Base-by-base conservation (phyloP, 169 alveolate species). In the Eimeria brunetti region DNA sequence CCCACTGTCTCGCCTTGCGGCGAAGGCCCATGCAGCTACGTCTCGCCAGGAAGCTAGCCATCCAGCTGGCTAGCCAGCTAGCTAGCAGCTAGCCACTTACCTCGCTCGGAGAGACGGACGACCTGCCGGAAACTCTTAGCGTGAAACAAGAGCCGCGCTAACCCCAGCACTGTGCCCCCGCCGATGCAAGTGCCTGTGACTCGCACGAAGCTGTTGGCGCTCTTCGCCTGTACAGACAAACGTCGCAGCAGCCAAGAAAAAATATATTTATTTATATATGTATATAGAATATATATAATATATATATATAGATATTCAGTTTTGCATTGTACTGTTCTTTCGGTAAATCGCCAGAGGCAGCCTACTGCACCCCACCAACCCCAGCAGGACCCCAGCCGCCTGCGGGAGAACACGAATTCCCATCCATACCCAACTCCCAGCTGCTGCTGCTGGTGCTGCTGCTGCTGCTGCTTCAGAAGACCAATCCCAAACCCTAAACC, bases 171-270 rank as follows among this genome's bases (percentile, higher is more conserved):
- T 4, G 99, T 98, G 20, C 99, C 99, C 8, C 99, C 99, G 4
- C 99, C 99, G 84, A 98, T 96, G 95, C 98, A 97, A 36, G 99
- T 98, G 27, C 99, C 99, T 41, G 98, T 96, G 20, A 98, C 97
- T 94, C 99, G 95, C 88, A 97, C 97, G 93, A 94, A 97, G 69
- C 94, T 73, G 69, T 94, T 84, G 60, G 91, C 91, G n/a, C 97
- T 60, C 41, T 95, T 94, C 20, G 95, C 97, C 97, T 95, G 97
- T 56, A 51, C 41, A 62, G 41, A 14, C 3, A 62, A n/a, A n/a
- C n/a, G n/a, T n/a, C n/a, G 62, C 20, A 20, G 38, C 38, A 27
- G 60, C 24, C 38, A 41, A 27, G 24, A 80, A 14, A 46, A 6
- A 46, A 30, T 14, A 36, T 5, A 8, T 30, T 22, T 18, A 76